These are phyloP conservation scores for Bipolaris gigantea DNA, from an alignment of 2,329 filamentous ascomycete genomes.

Conservation along the genomic window DNA sequence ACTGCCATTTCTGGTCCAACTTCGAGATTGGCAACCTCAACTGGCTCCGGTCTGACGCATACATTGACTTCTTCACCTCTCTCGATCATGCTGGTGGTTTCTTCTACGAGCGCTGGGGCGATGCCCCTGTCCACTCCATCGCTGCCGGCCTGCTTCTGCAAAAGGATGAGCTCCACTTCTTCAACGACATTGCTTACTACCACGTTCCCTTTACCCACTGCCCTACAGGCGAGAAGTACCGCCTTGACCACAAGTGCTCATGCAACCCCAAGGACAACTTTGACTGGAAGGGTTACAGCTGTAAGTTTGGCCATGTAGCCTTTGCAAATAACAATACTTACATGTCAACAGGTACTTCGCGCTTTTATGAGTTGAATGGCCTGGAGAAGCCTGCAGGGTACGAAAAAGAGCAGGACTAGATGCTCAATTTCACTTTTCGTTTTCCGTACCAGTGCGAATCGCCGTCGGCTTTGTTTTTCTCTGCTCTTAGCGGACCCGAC, in stretches of 20 bases:
- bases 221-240: slow-evolving; percentile 83
- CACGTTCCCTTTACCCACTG: slow-evolving; percentile 98
- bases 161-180: slow-evolving; percentile 96
- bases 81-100: slow-evolving; percentile 93
- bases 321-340: slow-evolving; percentile 7
- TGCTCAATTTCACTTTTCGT: slow-evolving; percentile 18
- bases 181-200: slow-evolving; percentile 98
- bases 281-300: slow-evolving; percentile 98
- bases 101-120: slow-evolving; percentile 98
- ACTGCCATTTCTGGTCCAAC: slow-evolving; percentile 99
- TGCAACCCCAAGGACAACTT: slow-evolving; percentile 98
- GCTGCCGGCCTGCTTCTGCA: slow-evolving; percentile 82
- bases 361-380: slow-evolving; percentile 82
- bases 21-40: slow-evolving; percentile 94
- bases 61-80: slow-evolving; percentile 85
- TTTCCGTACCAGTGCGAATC: neutral
- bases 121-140: slow-evolving; percentile 98
- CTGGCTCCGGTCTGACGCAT: slow-evolving; percentile 88
- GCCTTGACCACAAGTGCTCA: slow-evolving; percentile 84
- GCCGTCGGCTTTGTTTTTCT: slow-evolving; percentile 3
- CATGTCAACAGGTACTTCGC: slow-evolving; percentile 72
- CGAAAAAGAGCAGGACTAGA: slow-evolving; percentile 63
- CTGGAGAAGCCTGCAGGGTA: slow-evolving; percentile 83
- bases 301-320: slow-evolving; percentile 58
- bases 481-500: slow-evolving; percentile 13